These are phyloP conservation scores for Zygosaccharomyces rouxii DNA, from an alignment of 805 yeast genomes.

Conservation along the genomic window DNA sequence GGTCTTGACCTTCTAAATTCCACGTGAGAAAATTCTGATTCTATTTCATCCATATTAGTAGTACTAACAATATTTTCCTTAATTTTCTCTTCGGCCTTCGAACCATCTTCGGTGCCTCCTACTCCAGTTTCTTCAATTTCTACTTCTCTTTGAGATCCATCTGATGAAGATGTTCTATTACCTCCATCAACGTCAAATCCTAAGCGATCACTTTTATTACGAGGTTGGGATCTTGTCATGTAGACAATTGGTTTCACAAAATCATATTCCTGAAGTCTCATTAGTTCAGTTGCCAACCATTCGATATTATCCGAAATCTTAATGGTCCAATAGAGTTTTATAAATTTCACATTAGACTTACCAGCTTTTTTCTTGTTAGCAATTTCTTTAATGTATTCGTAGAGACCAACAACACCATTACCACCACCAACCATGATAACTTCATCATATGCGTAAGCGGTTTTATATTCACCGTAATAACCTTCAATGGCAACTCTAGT, in stretches of 20 bases:
- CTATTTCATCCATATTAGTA: background rate
- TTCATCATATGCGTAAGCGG: constrained; percentile 37
- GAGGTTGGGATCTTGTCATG: constrained; percentile 50
- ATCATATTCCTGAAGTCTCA: constrained; percentile 14
- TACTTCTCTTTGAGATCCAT: constrained; percentile 1
- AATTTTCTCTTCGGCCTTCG: background rate
- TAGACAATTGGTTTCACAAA: constrained; percentile 35
- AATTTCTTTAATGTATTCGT: constrained; percentile 33
- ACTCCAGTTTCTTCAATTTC: constrained; percentile 1
- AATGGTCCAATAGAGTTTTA: constrained; percentile 59
- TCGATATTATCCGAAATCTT: constrained; percentile 47
- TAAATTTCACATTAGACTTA: constrained; percentile 25
- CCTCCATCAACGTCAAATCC: constrained; percentile 4
- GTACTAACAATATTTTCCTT: constrained; percentile 4
- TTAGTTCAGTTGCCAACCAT: constrained; percentile 46
- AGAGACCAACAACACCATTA: constrained; percentile 51
- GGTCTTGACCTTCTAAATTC: constrained; percentile 47
- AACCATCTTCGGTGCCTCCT: constrained; percentile 7
- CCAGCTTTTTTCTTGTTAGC: constrained; percentile 16
- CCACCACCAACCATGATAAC: constrained; percentile 48
- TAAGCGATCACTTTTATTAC: constrained; percentile 12
- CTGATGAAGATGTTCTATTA: background rate
- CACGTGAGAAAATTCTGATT: constrained; percentile 33
- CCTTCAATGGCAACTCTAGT: constrained; percentile 50
- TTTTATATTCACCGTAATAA: constrained; percentile 49